Percentiles rank a stretch among this genome's conserved stretches.
Evolutionary conservation across 768 basidiomycete species (phyloP).

Genomic region (Termitomyces heimii): DNA sequence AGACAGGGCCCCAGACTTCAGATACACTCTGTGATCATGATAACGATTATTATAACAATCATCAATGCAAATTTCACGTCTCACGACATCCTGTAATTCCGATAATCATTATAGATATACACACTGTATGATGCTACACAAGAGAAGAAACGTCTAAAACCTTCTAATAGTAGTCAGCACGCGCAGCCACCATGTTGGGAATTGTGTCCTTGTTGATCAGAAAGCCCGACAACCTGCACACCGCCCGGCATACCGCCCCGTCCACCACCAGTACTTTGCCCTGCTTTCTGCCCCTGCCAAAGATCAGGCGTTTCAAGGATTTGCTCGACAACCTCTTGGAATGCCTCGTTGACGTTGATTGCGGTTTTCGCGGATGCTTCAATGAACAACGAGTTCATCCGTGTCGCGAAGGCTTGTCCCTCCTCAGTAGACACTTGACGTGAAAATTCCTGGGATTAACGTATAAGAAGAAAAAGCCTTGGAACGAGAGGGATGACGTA

Average conservation of each 20-base stretch:
- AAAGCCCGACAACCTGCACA: constrained; percentile 37
- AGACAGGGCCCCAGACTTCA: constrained; percentile 58
- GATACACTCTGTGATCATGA: constrained; percentile 35
- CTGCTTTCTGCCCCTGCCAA: constrained; percentile 42
- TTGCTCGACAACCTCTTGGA: constrained; percentile 67
- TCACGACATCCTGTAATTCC: not conserved
- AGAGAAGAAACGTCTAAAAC: not conserved
- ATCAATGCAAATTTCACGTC: too few species aligned
- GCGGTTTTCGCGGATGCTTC: constrained; percentile 94
- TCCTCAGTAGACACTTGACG: constrained; percentile 80
- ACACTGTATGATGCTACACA: not conserved
- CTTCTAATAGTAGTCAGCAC: constrained; percentile 17
- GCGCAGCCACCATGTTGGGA: constrained; percentile 20
- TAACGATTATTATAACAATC: not conserved
- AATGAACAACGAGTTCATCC: constrained; percentile 82
- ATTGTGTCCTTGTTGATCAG: constrained; percentile 16
- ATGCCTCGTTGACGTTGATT: constrained; percentile 71
- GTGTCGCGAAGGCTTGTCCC: constrained; percentile 71
- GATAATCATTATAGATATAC: not conserved
- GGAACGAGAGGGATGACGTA: constrained; percentile 14
- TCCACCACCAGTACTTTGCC: constrained; percentile 31
- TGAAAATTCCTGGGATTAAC: constrained; percentile 66
- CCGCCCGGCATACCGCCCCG: constrained; percentile 46
- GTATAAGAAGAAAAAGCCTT: not conserved
- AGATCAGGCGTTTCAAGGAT: constrained; percentile 82